These are phyloP conservation scores for Dendrobium huoshanense DNA, from an alignment of 106 monocot genomes.

Conservation along the genomic window DNA sequence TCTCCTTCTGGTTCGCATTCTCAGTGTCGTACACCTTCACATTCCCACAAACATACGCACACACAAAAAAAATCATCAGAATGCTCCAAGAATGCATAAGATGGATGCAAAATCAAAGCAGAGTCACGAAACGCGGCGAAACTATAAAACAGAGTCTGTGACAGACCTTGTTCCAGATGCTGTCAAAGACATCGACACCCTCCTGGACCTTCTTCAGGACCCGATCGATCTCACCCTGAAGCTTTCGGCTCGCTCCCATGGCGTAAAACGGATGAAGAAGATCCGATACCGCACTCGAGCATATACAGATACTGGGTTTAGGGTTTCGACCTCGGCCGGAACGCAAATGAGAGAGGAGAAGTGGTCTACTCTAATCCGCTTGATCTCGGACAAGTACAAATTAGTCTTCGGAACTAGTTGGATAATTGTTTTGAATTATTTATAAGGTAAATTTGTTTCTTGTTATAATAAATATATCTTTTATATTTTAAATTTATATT, in stretches of 20 bases:
- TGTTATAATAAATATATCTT: too few species aligned
- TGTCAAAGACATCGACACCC: constrained; percentile 91
- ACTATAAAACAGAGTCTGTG: background rate
- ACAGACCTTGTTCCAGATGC: constrained; percentile 94
- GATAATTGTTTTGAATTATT: too few species aligned
- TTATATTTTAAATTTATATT: too few species aligned
- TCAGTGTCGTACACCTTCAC: constrained; percentile 91
- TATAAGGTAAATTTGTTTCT: too few species aligned
- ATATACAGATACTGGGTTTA: background rate
- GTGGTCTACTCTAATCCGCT: background rate
- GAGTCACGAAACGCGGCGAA: background rate
- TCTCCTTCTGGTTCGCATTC: constrained; percentile 98
- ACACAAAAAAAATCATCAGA: background rate
- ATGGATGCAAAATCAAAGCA: background rate
- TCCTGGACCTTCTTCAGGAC: constrained; percentile 95
- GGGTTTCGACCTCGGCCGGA: constrained; percentile 1
- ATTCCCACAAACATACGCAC: background rate
- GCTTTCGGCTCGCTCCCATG: constrained; percentile 92
- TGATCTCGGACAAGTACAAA: background rate
- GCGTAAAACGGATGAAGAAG: background rate
- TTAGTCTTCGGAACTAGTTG: background rate
- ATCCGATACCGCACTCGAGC: background rate
- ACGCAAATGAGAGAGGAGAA: background rate
- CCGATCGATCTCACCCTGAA: constrained; percentile 95
- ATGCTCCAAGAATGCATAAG: background rate